Percentiles rank a stretch among this genome's conserved stretches.
phyloP scores from a whole-genome alignment of 2,329 filamentous ascomycete genomes.

The Cercospora nicotianae region DNA sequence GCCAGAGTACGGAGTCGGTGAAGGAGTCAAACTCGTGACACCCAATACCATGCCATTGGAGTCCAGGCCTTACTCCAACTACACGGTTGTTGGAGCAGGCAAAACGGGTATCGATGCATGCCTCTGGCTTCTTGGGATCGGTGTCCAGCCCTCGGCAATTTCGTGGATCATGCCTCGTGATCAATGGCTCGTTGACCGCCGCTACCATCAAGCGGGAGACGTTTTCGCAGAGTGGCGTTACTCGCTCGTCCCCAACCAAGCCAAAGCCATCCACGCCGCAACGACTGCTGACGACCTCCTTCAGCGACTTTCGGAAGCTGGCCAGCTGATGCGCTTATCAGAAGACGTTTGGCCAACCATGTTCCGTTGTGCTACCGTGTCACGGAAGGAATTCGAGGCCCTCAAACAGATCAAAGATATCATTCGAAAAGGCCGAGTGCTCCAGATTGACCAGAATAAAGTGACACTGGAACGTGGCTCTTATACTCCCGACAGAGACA shows the following conservation, averaged over 20 bases:
- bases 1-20: slow-evolving; percentile 19
- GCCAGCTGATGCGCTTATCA: slow-evolving; percentile 10
- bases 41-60: slow-evolving; percentile 16
- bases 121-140: slow-evolving; percentile 21
- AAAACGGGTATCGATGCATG: slow-evolving; percentile 29
- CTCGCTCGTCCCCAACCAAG: neutral
- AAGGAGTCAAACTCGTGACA: slow-evolving; percentile 16
- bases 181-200: slow-evolving; percentile 23
- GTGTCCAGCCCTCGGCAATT: slow-evolving; percentile 14
- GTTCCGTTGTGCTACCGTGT: slow-evolving; percentile 26
- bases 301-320: slow-evolving; percentile 4
- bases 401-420: slow-evolving; percentile 21
- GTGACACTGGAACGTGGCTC: slow-evolving; percentile 17
- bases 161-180: slow-evolving; percentile 31
- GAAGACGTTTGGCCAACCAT: slow-evolving; percentile 20
- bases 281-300: slow-evolving; percentile 15
- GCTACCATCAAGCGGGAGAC: slow-evolving; percentile 9
- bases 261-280: slow-evolving; percentile 17
- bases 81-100: slow-evolving; percentile 27
- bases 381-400: slow-evolving; percentile 6
- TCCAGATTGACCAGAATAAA: slow-evolving; percentile 10
- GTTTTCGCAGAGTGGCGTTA: neutral
- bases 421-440: slow-evolving; percentile 22
- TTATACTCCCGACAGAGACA: slow-evolving; percentile 12
- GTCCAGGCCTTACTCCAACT: slow-evolving; percentile 15